Evolutionary conservation across 495 filamentous ascomycete species (phyloP).

Genomic region (Tuber aestivum): DNA sequence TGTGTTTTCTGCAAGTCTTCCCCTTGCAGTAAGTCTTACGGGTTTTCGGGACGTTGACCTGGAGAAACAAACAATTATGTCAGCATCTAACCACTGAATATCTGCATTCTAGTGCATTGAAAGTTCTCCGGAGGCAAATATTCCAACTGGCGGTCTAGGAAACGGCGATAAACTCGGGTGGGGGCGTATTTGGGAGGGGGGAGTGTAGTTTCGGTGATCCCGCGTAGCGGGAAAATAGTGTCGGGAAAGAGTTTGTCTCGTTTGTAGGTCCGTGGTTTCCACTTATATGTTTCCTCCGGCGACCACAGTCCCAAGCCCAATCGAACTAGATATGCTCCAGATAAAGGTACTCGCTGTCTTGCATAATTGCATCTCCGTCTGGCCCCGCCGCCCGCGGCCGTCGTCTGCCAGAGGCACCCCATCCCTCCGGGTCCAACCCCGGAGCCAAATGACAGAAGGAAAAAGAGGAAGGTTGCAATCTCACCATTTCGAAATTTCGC

Average conservation of each 20-base stretch:
- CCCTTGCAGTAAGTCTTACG: constrained; percentile 92
- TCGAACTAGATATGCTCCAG: neutral
- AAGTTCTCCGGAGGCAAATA: neutral
- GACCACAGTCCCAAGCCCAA: neutral
- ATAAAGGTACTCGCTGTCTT: neutral
- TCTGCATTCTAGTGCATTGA: neutral
- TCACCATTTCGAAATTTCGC: constrained; percentile 31
- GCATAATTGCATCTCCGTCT: neutral
- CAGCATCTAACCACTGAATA: neutral
- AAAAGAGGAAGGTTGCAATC: constrained; percentile 4
- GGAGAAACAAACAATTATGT: constrained; percentile 21
- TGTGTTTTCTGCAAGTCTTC: constrained; percentile 91
- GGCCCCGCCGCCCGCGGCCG: neutral
- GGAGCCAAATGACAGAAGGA: neutral
- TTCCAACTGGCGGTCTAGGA: neutral
- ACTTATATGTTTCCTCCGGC: neutral
- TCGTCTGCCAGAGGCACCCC: neutral
- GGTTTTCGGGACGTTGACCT: constrained; percentile 90
- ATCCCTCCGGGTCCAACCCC: neutral
- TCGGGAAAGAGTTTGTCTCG: neutral
- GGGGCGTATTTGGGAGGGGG: neutral
- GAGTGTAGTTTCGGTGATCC: neutral
- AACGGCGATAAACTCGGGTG: neutral
- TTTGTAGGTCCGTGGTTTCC: neutral
- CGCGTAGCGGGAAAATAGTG: neutral